These are phyloP conservation scores for Flaveria bidentis DNA, from an alignment of 129 eudicot genomes.

Conservation along the genomic window DNA sequence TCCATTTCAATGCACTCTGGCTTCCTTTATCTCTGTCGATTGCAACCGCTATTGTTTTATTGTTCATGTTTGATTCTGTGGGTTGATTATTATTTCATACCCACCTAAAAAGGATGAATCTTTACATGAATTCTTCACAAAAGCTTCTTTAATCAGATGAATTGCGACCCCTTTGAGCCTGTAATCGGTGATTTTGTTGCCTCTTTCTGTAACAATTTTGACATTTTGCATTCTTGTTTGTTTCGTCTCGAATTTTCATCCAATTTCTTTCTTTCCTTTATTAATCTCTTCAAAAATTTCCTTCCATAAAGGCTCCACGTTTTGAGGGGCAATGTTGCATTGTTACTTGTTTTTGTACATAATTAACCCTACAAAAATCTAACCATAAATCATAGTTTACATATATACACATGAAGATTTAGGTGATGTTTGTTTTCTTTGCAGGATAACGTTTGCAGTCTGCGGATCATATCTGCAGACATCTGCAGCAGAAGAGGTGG, in stretches of 20 bases:
- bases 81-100: slow-evolving; percentile 19
- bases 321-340: slow-evolving; percentile 19
- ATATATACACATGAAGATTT: too few species aligned
- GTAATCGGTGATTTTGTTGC: not conserved
- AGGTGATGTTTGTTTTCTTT: too few species aligned
- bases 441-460: too few species aligned
- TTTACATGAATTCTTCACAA: not conserved
- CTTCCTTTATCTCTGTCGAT: slow-evolving; percentile 69
- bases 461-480: too few species aligned
- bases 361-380: not conserved
- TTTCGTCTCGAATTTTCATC: slow-evolving; percentile 12
- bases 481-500: too few species aligned
- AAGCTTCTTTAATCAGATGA: not conserved
- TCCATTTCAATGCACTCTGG: slow-evolving; percentile 72
- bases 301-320: slow-evolving; percentile 23
- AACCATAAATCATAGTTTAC: not conserved
- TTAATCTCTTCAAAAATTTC: slow-evolving; percentile 1
- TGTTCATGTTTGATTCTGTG: slow-evolving; percentile 23
- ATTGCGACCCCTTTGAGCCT: not conserved
- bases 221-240: slow-evolving; percentile 3
- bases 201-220: not conserved
- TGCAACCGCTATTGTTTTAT: slow-evolving; percentile 64
- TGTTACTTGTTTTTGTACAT: not conserved
- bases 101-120: slow-evolving; percentile 30
- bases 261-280: slow-evolving; percentile 22